Percentiles rank a stretch among this genome's conserved stretches.
Evolutionary conservation across 2,329 filamentous ascomycete species (phyloP).

Genomic region (Beauveria asiatica): DNA sequence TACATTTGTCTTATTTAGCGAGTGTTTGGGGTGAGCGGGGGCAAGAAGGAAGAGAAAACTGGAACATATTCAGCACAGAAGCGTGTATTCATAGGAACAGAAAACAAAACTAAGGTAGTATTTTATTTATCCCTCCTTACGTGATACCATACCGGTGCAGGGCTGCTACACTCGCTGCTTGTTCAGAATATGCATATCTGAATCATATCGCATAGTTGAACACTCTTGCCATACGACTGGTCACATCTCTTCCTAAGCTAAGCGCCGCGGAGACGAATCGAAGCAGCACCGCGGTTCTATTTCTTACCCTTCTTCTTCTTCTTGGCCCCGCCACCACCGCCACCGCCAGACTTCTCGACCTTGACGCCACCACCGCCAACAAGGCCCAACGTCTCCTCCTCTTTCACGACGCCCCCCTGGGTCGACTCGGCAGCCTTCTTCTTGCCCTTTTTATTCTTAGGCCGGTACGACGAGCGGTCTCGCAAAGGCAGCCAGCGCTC

Average conservation of each 20-base stretch:
- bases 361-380: conserved; percentile 57
- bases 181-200: neutral
- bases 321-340: conserved; percentile 34
- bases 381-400: conserved; percentile 59
- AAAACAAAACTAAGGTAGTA: conserved; percentile 4
- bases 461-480: conserved; percentile 80
- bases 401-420: conserved; percentile 74
- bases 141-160: neutral
- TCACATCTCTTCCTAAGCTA: neutral
- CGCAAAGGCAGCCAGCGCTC: conserved; percentile 90
- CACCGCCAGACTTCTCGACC: conserved; percentile 46
- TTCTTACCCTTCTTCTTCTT: conserved; percentile 48
- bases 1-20: conserved; percentile 10
- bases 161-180: neutral
- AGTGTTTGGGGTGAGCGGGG: neutral
- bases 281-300: conserved; percentile 21
- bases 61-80: conserved; percentile 3
- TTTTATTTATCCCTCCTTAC: neutral
- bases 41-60: neutral
- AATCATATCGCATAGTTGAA: neutral
- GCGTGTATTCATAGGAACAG: conserved; percentile 5
- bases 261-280: neutral
- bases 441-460: conserved; percentile 88
- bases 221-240: neutral
- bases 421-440: conserved; percentile 70